These are phyloP conservation scores for Rhododendron ovatum DNA, from an alignment of 148 eudicot genomes.

Conservation along the genomic window DNA sequence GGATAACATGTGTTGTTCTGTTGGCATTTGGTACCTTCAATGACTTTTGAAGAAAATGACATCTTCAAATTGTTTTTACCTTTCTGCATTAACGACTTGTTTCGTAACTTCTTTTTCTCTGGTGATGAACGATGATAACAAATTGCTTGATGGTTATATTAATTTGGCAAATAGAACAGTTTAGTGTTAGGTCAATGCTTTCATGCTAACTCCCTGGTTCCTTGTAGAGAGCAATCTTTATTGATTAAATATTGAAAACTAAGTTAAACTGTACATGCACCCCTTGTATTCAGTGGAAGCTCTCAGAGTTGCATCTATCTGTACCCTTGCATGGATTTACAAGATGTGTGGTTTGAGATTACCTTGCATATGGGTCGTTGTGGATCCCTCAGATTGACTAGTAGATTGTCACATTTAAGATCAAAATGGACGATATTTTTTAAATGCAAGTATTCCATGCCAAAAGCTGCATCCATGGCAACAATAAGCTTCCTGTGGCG, in stretches of 20 bases:
- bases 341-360: slow-evolving; percentile 7
- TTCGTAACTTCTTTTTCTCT: background rate
- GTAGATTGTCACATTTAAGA: slow-evolving; percentile 93
- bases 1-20: background rate
- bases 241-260: background rate
- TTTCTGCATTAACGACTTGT: background rate
- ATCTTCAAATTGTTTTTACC: background rate
- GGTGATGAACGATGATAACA: background rate
- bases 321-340: background rate
- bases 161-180: background rate
- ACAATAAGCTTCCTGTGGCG: slow-evolving; percentile 73
- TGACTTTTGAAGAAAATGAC: background rate
- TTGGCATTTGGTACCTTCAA: background rate
- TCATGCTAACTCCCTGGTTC: background rate
- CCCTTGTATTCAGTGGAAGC: background rate
- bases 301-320: background rate
- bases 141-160: background rate
- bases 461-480: slow-evolving; percentile 99
- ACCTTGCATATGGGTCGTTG: slow-evolving; percentile 97
- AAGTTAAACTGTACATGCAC: background rate
- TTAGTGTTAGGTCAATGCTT: background rate
- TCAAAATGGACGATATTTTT: slow-evolving; percentile 96
- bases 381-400: slow-evolving; percentile 87
- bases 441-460: slow-evolving; percentile 95
- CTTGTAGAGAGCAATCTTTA: background rate